phyloP scores from a whole-genome alignment of 2,329 filamentous ascomycete species.

The Paraconiothyrium sp. region DNA sequence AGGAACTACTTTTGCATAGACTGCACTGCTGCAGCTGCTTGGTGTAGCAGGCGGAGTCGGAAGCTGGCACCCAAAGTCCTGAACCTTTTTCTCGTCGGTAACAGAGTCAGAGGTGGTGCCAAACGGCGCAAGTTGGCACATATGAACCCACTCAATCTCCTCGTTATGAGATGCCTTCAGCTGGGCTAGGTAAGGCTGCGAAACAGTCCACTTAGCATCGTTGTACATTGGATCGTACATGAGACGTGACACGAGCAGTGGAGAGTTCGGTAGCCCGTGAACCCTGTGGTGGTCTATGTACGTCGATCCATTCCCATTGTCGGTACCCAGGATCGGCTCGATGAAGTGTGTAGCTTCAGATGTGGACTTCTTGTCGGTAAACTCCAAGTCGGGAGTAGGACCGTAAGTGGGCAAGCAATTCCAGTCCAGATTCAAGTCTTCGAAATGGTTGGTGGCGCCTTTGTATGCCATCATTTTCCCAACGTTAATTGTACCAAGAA shows the following conservation, averaged over 20 bases:
- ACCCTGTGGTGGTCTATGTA: not conserved
- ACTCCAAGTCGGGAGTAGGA: slow-evolving; percentile 2
- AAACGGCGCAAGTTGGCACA: not conserved
- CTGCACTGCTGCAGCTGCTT: not conserved
- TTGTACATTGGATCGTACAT: not conserved
- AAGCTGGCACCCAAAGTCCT: not conserved
- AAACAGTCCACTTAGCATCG: not conserved
- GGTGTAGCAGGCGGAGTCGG: not conserved
- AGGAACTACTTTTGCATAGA: not conserved
- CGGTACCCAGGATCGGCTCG: not conserved
- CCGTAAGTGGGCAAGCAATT: not conserved
- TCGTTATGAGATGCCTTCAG: not conserved
- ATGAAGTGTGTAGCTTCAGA: not conserved
- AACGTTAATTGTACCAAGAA: not conserved
- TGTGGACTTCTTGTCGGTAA: not conserved
- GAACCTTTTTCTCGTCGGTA: not conserved
- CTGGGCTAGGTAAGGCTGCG: not conserved
- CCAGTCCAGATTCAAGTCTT: not conserved
- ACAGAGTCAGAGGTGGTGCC: not conserved
- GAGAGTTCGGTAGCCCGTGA: not conserved
- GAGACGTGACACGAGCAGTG: not conserved
- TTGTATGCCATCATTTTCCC: not conserved
- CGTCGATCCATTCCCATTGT: not conserved
- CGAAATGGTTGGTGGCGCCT: not conserved
- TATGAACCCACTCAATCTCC: not conserved